Evolutionary conservation across 1,284 basidiomycete species (phyloP).

Genomic region (Stereum hirsutum): DNA sequence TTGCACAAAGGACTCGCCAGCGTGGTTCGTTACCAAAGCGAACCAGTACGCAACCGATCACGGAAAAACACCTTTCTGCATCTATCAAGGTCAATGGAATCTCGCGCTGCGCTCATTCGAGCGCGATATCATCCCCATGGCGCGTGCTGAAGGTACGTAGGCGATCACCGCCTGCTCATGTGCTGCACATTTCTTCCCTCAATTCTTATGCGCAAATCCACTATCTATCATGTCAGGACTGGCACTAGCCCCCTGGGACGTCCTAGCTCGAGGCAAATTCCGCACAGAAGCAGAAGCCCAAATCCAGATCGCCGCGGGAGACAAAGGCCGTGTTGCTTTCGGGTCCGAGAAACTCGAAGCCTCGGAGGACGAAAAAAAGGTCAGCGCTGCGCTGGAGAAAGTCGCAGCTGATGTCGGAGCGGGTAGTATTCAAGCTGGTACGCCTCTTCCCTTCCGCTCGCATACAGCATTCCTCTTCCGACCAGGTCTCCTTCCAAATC

Average conservation of each 20-base stretch:
- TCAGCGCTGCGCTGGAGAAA: slow-evolving; percentile 16
- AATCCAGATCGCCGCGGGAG: slow-evolving; percentile 8
- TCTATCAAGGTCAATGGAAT: slow-evolving; percentile 48
- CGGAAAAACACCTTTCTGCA: slow-evolving; percentile 33
- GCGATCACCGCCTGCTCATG: too few species aligned
- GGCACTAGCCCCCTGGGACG: slow-evolving; percentile 31
- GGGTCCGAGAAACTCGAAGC: slow-evolving; percentile 11
- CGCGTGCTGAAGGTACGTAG: slow-evolving; percentile 16
- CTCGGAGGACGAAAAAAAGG: slow-evolving; percentile 11
- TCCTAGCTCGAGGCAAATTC: slow-evolving; percentile 27
- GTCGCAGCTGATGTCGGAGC: slow-evolving; percentile 31
- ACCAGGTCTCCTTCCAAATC: background rate
- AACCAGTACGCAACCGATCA: slow-evolving; percentile 16
- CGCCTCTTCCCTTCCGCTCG: background rate
- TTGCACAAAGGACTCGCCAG: slow-evolving; percentile 15
- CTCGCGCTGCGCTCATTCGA: slow-evolving; percentile 40
- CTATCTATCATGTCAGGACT: too few species aligned
- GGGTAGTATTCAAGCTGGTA: slow-evolving; percentile 20
- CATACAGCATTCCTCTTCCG: too few species aligned
- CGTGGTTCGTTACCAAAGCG: slow-evolving; percentile 20
- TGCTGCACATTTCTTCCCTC: too few species aligned
- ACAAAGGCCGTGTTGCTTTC: slow-evolving; percentile 7
- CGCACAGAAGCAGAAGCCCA: slow-evolving; percentile 25
- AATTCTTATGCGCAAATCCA: too few species aligned
- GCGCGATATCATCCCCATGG: slow-evolving; percentile 48